Percentiles rank a stretch among this genome's conserved stretches.
Conservation (phyloP, 495 filamentous ascomycete genomes). For the Annulohypoxylon moriforme region DNA sequence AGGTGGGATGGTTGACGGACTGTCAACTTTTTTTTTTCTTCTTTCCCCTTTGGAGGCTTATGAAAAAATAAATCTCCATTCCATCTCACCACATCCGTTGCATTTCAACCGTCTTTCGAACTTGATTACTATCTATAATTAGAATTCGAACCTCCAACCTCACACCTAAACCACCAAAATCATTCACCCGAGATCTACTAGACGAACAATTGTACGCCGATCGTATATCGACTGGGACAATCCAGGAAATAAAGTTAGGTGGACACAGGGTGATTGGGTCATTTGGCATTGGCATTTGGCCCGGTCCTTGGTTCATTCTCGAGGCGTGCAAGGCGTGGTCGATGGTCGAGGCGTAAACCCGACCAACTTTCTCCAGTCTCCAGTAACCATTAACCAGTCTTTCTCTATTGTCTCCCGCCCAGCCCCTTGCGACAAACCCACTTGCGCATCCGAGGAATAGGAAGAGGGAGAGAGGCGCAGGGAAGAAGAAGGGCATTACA, state of each 20-base stretch:
- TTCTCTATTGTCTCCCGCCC: not conserved
- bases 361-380: slow-evolving; percentile 32
- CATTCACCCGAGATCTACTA: slow-evolving; percentile 38
- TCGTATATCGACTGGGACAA: slow-evolving; percentile 25
- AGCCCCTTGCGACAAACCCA: slow-evolving; percentile 45
- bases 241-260: slow-evolving; percentile 43
- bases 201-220: slow-evolving; percentile 28
- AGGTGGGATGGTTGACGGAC: slow-evolving; percentile 5
- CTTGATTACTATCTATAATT: slow-evolving; percentile 30
- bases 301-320: slow-evolving; percentile 21
- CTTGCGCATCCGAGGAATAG: slow-evolving; percentile 7
- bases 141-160: slow-evolving; percentile 21
- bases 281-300: slow-evolving; percentile 2
- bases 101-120: slow-evolving; percentile 4
- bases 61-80: slow-evolving; percentile 8
- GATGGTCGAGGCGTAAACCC: slow-evolving; percentile 30
- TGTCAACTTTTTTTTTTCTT: slow-evolving; percentile 18
- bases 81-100: not conserved
- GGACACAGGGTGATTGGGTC: slow-evolving; percentile 19
- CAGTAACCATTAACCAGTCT: not conserved
- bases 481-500: slow-evolving; percentile 1
- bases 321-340: slow-evolving; percentile 11
- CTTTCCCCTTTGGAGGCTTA: not conserved
- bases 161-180: slow-evolving; percentile 10
- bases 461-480: slow-evolving; percentile 18